A percentile compares a stretch with the other conserved stretches of the same genome.
These are phyloP conservation scores for Linderniella brevidens DNA, from an alignment of 257 asterid species.

Conservation along the genomic window DNA sequence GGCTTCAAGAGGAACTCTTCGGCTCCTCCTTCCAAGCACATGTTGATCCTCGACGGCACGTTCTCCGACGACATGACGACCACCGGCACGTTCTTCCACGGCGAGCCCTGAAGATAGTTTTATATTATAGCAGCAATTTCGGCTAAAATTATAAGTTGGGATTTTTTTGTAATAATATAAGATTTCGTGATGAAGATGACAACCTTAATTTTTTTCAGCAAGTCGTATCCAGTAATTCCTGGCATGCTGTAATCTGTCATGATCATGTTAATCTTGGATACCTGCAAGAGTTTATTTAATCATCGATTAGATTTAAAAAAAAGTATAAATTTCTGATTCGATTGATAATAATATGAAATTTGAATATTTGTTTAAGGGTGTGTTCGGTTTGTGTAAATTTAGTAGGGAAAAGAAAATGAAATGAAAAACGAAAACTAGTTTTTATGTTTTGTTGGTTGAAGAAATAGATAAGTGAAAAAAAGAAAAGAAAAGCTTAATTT, in stretches of 20 bases:
- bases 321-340: background rate
- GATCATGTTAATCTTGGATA: slow-evolving; percentile 34
- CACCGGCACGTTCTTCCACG: slow-evolving; percentile 47
- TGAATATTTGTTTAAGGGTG: too few species aligned
- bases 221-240: slow-evolving; percentile 48
- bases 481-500: too few species aligned
- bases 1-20: slow-evolving; percentile 47
- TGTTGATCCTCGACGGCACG: slow-evolving; percentile 42
- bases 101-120: slow-evolving; percentile 15
- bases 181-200: background rate
- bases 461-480: too few species aligned
- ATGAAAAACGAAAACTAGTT: too few species aligned
- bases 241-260: slow-evolving; percentile 70
- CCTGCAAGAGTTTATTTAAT: slow-evolving; percentile 14
- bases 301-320: background rate
- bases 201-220: slow-evolving; percentile 45
- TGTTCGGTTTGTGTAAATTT: too few species aligned
- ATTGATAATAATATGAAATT: too few species aligned
- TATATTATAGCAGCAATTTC: too few species aligned
- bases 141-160: too few species aligned
- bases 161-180: too few species aligned
- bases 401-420: too few species aligned
- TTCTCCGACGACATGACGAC: slow-evolving; percentile 52
- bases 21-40: slow-evolving; percentile 58
- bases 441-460: too few species aligned